phyloP scores from a whole-genome alignment of 2,329 filamentous ascomycete species.

The Cercospora nicotianae region DNA sequence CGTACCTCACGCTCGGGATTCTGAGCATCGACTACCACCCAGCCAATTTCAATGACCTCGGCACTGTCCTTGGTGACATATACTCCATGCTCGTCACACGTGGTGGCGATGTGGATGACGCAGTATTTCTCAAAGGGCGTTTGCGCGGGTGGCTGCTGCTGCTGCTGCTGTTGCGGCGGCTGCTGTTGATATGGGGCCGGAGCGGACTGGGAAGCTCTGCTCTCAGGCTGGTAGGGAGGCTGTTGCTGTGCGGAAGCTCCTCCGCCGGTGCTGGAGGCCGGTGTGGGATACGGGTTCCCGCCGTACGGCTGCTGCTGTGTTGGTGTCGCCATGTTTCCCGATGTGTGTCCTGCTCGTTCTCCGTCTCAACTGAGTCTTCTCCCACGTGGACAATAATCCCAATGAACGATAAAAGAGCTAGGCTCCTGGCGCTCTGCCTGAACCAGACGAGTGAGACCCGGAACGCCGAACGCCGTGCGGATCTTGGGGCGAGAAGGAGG shows the following conservation, averaged over 20 bases:
- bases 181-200: conserved; percentile 23
- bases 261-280: conserved; percentile 24
- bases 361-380: conserved; percentile 3
- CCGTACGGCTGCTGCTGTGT: conserved; percentile 34
- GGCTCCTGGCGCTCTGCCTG: background rate
- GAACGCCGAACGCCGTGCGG: conserved; percentile 29
- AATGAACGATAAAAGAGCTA: conserved; percentile 2
- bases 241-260: conserved; percentile 22
- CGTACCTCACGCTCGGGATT: conserved; percentile 40
- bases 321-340: conserved; percentile 34
- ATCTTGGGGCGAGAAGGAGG: conserved; percentile 19
- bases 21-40: conserved; percentile 66
- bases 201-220: conserved; percentile 23
- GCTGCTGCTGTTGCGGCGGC: conserved; percentile 25
- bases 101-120: conserved; percentile 97
- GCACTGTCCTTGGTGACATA: conserved; percentile 99
- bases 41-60: conserved; percentile 98
- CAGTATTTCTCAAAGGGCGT: conserved; percentile 80
- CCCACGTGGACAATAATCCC: conserved; percentile 2
- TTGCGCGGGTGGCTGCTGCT: conserved; percentile 38
- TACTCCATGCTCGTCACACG: conserved; percentile 97
- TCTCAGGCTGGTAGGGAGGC: conserved; percentile 28
- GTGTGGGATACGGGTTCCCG: conserved; percentile 31
- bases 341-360: conserved; percentile 4
- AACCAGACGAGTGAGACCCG: conserved; percentile 10